Percentiles rank a stretch among this genome's conserved stretches.
phyloP scores from a whole-genome alignment of 1,284 basidiomycete species.

The Boletellus deceptivus region DNA sequence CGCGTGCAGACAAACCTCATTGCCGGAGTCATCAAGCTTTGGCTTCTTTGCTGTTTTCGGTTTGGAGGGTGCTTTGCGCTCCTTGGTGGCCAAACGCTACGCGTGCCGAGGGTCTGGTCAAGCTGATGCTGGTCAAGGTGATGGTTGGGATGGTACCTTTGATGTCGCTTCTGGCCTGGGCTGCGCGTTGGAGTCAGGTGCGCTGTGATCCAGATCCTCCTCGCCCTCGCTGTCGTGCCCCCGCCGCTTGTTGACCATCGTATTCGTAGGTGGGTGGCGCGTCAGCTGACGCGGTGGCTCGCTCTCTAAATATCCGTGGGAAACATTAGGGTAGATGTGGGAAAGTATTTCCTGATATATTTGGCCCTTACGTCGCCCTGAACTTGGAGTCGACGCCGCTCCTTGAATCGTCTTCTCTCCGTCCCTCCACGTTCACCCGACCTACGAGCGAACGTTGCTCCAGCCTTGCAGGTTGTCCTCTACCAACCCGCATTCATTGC shows the following conservation, averaged over 20 bases:
- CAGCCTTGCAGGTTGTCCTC: conserved; percentile 16
- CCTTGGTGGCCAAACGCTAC: conserved; percentile 1
- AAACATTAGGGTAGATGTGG: conserved; percentile 9
- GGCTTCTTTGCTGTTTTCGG: conserved; percentile 31
- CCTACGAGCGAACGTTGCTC: conserved; percentile 6
- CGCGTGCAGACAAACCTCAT: conserved; percentile 10
- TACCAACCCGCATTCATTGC: conserved; percentile 45
- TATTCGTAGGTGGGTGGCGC: neutral
- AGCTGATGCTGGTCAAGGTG: neutral
- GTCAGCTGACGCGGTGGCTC: too few species aligned
- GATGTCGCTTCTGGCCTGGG: neutral
- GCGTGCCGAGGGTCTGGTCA: neutral
- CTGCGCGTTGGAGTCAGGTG: conserved; percentile 13
- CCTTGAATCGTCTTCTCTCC: conserved; percentile 12
- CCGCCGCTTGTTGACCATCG: conserved; percentile 28
- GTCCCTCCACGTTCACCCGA: conserved; percentile 12
- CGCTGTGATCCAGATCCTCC: conserved; percentile 11
- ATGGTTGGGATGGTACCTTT: conserved; percentile 16
- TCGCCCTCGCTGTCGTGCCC: conserved; percentile 35
- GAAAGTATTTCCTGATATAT: conserved; percentile 37
- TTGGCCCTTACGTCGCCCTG: conserved; percentile 27
- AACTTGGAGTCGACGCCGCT: conserved; percentile 1
- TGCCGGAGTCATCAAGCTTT: conserved; percentile 14
- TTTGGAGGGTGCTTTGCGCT: conserved; percentile 13
- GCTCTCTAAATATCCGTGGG: conserved; percentile 8